Evolutionary conservation across 1,139 yeast species (phyloP).

Genomic region (Hanseniaspora gamundiae): DNA sequence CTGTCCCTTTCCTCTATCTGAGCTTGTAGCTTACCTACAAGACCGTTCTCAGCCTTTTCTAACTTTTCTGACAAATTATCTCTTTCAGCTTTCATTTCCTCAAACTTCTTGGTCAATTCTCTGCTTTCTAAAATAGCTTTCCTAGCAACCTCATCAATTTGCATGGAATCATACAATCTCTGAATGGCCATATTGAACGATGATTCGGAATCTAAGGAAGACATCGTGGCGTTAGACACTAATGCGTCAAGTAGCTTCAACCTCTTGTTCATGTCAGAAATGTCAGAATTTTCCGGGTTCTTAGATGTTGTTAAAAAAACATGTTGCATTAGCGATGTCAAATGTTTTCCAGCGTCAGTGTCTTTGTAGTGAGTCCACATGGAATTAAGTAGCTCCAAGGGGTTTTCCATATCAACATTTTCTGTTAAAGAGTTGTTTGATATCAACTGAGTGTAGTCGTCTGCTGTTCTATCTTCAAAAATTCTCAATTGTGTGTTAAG

Average conservation of each 20-base stretch:
- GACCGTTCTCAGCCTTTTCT: constrained; percentile 74
- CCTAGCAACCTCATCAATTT: constrained; percentile 83
- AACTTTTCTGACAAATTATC: constrained; percentile 67
- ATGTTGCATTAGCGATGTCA: constrained; percentile 74
- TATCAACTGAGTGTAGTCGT: constrained; percentile 57
- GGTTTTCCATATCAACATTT: constrained; percentile 57
- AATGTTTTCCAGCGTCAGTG: constrained; percentile 59
- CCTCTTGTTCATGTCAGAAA: constrained; percentile 46
- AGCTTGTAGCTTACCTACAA: constrained; percentile 54
- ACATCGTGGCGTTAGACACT: constrained; percentile 67
- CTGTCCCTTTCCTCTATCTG: constrained; percentile 67
- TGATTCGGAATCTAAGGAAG: constrained; percentile 55
- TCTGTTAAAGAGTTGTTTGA: constrained; percentile 49
- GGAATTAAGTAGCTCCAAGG: constrained; percentile 54
- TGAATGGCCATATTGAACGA: constrained; percentile 80
- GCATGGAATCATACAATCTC: constrained; percentile 61
- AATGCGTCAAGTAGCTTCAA: constrained; percentile 74
- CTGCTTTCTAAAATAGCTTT: constrained; percentile 66
- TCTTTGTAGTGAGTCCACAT: constrained; percentile 64
- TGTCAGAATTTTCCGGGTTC: constrained; percentile 31
- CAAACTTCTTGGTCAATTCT: constrained; percentile 53
- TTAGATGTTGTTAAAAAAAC: constrained; percentile 40
- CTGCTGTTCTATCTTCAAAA: constrained; percentile 53
- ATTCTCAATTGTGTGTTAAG: constrained; percentile 55
- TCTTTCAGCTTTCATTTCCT: constrained; percentile 75